Percentiles rank a stretch among this genome's conserved stretches.
Evolutionary conservation across 352 stramenopile species (phyloP).

Genomic region (Pythium folliculosum): DNA sequence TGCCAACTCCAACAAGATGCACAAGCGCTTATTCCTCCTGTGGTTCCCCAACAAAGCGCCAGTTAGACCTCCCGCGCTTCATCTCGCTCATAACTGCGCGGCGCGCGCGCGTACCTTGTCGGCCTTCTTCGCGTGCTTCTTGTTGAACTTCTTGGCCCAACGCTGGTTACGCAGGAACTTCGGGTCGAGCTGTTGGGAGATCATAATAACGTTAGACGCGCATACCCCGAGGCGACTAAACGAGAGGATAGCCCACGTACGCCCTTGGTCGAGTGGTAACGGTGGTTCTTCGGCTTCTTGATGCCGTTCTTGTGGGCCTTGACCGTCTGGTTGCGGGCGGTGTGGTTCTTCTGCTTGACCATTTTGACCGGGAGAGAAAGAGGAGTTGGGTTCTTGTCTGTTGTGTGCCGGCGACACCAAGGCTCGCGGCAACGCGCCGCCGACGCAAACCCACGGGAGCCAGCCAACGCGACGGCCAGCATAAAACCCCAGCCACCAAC

Average conservation of each 20-base stretch:
- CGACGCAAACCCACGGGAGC: slow-evolving; percentile 20
- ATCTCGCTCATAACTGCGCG: too few relatives aligned
- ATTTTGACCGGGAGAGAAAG: slow-evolving; percentile 48
- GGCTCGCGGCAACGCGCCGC: slow-evolving; percentile 2
- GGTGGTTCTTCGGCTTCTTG: slow-evolving; percentile 96
- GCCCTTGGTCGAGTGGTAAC: slow-evolving; percentile 94
- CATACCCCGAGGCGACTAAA: not conserved
- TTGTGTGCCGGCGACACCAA: not conserved
- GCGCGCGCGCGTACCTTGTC: slow-evolving; percentile 30
- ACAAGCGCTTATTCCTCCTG: slow-evolving; percentile 48
- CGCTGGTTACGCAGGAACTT: slow-evolving; percentile 98
- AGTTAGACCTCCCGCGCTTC: too few relatives aligned
- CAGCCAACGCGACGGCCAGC: slow-evolving; percentile 13
- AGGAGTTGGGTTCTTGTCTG: slow-evolving; percentile 31
- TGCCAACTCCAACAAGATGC: slow-evolving; percentile 3
- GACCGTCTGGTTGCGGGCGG: slow-evolving; percentile 96
- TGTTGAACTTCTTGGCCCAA: slow-evolving; percentile 98
- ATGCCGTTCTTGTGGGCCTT: slow-evolving; percentile 98
- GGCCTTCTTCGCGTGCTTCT: slow-evolving; percentile 77
- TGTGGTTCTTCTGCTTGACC: slow-evolving; percentile 98
- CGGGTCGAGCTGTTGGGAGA: slow-evolving; percentile 87
- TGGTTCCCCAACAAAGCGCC: too few relatives aligned
- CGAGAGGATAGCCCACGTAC: slow-evolving; percentile 46
- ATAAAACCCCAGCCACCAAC: slow-evolving; percentile 8
- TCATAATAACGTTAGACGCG: not conserved